These are phyloP conservation scores for Aegle marmelos DNA, from an alignment of 345 rosid species.

Conservation along the genomic window DNA sequence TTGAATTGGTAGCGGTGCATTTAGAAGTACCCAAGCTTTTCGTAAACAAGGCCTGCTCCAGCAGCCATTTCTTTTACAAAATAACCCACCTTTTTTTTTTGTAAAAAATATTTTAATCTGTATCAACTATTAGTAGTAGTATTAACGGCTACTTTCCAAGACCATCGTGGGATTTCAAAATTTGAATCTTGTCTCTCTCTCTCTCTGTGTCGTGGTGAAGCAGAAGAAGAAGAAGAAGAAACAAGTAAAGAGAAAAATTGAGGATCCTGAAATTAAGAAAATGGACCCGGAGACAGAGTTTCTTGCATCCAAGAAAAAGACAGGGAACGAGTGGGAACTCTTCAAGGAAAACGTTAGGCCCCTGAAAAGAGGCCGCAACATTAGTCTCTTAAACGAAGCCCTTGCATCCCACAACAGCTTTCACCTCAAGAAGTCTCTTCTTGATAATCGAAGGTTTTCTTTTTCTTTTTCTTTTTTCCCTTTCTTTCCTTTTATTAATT, in stretches of 20 bases:
- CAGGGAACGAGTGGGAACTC: slow-evolving; percentile 83
- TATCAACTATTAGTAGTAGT: not conserved
- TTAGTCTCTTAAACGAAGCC: slow-evolving; percentile 59
- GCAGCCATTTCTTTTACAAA: too few relatives aligned
- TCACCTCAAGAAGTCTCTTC: slow-evolving; percentile 53
- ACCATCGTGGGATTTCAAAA: slow-evolving; percentile 15
- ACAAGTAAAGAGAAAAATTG: slow-evolving; percentile 26
- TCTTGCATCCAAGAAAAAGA: slow-evolving; percentile 61
- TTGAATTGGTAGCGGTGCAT: too few relatives aligned
- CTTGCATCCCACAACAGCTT: slow-evolving; percentile 59
- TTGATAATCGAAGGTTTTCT: slow-evolving; percentile 58
- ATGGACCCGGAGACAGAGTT: slow-evolving; percentile 81
- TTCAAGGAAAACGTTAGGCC: slow-evolving; percentile 92
- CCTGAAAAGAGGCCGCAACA: slow-evolving; percentile 80
- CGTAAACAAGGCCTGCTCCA: too few relatives aligned
- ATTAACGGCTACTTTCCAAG: slow-evolving; percentile 1
- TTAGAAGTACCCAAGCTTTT: too few relatives aligned
- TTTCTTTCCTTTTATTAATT: not conserved
- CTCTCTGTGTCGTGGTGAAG: not conserved
- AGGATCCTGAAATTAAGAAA: slow-evolving; percentile 20
- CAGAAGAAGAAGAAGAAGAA: not conserved
- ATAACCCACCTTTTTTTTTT: too few relatives aligned
- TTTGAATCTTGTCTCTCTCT: slow-evolving; percentile 12
- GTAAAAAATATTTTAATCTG: too few relatives aligned
- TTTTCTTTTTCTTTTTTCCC: not conserved